Percentiles rank a stretch among this genome's conserved stretches.
These are phyloP conservation scores for Davidsoniella neocaledoniae DNA, from an alignment of 2,329 filamentous ascomycete genomes.

Conservation along the genomic window DNA sequence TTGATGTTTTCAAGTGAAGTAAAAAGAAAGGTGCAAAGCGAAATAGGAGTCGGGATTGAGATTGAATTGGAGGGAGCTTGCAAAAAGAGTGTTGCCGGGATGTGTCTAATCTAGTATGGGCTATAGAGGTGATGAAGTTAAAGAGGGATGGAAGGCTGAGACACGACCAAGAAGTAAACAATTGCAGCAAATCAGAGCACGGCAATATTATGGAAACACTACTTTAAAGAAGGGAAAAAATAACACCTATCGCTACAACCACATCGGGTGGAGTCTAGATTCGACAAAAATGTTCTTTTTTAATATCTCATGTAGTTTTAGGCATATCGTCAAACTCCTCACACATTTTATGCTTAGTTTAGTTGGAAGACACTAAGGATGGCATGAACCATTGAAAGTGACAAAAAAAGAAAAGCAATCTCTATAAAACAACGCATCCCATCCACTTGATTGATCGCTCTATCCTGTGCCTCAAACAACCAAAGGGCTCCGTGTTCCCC, in stretches of 20 bases:
- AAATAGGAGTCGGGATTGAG: neutral
- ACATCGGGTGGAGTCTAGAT: neutral
- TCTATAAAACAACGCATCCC: too few relatives aligned
- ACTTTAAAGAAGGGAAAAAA: neutral
- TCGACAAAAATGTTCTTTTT: neutral
- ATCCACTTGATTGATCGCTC: too few relatives aligned
- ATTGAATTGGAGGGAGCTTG: slow-evolving; percentile 4
- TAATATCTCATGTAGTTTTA: neutral
- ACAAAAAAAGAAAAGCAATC: too few relatives aligned
- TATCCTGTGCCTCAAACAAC: too few relatives aligned
- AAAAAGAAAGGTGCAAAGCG: neutral
- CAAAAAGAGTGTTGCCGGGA: neutral
- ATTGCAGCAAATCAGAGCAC: slow-evolving; percentile 6
- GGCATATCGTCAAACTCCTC: neutral
- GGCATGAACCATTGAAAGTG: too few relatives aligned
- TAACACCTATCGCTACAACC: too few relatives aligned
- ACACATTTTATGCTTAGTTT: neutral
- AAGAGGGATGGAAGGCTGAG: slow-evolving; percentile 11
- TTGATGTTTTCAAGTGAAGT: neutral
- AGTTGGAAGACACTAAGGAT: too few relatives aligned
- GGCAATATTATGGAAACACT: neutral
- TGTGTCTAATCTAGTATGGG: neutral
- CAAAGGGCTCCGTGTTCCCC: too few relatives aligned
- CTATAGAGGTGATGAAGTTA: slow-evolving; percentile 1
- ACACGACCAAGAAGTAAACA: slow-evolving; percentile 9